Evolutionary conservation across 2,329 filamentous ascomycete genomes (phyloP), one percentile per base, ranked within the genome.

Genomic region (Akanthomyces muscarius): DNA sequence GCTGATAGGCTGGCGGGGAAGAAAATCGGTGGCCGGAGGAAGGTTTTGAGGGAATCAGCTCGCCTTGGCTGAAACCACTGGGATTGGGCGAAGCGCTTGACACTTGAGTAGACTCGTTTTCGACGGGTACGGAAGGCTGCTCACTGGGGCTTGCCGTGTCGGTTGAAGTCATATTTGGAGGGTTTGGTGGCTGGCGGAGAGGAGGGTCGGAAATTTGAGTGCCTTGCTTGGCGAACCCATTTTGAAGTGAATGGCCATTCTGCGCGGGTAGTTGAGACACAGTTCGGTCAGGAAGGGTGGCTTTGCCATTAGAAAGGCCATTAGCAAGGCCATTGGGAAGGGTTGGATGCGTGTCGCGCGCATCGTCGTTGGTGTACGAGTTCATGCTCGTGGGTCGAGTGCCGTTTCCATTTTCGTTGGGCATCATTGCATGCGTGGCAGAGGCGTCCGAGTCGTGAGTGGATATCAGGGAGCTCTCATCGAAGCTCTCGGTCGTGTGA

Each of bases 341-440:
- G 38, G 45, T 42, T 21, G 23, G 11, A 4, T 38, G 25, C 5
- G 52, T 59, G 21, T 67, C 63, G 52, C 66, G 65, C 60, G 65
- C 55, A 51, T 72, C 72, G 50, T 75, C 73, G 71, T 88, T 87
- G 68, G 83, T 81, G 71, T 85, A 71, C 44, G 84, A 81, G 73
- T 80, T 84, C 76, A 87, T 83, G 75, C 82, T 87, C 70, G 84
- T 82, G 6, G 76, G 75, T 53, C 73, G 72, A 64, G 76, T 67
- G 48, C 68, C 69, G 67, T 71, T 77, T 56, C 68, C 69, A 70
- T 73, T 74, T 67, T 77, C 80, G 76, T 80, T 77, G 73, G 77
- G 72, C 68, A 75, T 78, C 67, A 74, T 72, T 51, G 74, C 75
- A 65, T 73, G 74, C 52, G 74, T 71, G 69, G 80, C 82, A 67